Conservation (phyloP, 768 basidiomycete species). For the Russula brevipes region DNA sequence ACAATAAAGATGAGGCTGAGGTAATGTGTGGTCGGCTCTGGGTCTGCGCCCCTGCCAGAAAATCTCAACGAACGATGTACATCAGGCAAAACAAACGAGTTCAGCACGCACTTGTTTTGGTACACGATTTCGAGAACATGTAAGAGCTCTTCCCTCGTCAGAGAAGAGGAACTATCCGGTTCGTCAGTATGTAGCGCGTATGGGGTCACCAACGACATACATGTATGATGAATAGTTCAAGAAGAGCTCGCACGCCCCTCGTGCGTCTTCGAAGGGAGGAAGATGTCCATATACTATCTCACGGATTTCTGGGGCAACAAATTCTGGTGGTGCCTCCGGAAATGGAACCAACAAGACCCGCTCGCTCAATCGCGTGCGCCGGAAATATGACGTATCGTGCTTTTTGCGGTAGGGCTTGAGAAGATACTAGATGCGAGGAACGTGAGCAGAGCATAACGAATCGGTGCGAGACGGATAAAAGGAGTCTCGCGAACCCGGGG, state of each 20-base stretch:
- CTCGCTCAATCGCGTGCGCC: constrained; percentile 19
- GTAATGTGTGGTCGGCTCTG: constrained; percentile 41
- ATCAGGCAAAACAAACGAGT: neutral
- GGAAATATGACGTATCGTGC: constrained; percentile 9
- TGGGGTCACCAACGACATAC: constrained; percentile 26
- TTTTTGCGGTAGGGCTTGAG: neutral
- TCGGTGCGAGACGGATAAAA: too few species aligned
- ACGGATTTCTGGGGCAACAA: constrained; percentile 31
- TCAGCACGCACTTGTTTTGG: constrained; percentile 39
- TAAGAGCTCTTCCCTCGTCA: constrained; percentile 50
- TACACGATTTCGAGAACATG: constrained; percentile 55
- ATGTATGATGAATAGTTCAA: constrained; percentile 54
- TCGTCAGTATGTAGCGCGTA: constrained; percentile 1
- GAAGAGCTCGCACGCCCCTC: constrained; percentile 58
- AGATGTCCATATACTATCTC: constrained; percentile 44
- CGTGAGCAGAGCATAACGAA: neutral
- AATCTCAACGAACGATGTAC: neutral
- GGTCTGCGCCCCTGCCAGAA: constrained; percentile 37
- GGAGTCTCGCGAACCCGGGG: constrained; percentile 31
- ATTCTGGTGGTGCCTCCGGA: constrained; percentile 22
- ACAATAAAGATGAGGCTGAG: constrained; percentile 60
- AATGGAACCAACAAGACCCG: constrained; percentile 23
- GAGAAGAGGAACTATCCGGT: constrained; percentile 44
- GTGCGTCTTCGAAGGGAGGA: constrained; percentile 55
- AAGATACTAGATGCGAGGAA: constrained; percentile 3